Percentiles rank a stretch among this genome's conserved stretches.
Evolutionary conservation across 1,284 basidiomycete species (phyloP).

Genomic region (Mrakiaceae sp.): DNA sequence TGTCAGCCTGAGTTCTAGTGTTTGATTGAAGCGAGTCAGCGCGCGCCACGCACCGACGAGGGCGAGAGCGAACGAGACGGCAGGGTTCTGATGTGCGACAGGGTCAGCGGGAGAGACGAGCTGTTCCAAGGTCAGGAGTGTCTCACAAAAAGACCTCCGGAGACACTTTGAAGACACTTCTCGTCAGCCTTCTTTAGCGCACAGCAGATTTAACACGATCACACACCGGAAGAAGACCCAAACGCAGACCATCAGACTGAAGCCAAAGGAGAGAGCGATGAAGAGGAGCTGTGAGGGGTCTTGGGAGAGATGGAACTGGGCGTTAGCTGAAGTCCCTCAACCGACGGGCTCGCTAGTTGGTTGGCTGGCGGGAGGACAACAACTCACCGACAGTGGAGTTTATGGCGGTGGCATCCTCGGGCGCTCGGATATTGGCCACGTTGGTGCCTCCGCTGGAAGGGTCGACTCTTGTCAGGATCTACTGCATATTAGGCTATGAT

Average conservation of each 20-base stretch:
- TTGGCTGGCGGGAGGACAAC: too few relatives aligned
- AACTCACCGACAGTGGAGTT: too few relatives aligned
- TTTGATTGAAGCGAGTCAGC: slow-evolving; percentile 31
- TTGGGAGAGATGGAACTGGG: too few relatives aligned
- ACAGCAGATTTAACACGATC: neutral
- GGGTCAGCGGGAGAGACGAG: slow-evolving; percentile 15
- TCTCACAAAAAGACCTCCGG: slow-evolving; percentile 29
- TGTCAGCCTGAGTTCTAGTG: slow-evolving; percentile 2
- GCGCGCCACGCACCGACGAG: slow-evolving; percentile 31
- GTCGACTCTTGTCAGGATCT: too few relatives aligned
- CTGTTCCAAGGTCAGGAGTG: neutral
- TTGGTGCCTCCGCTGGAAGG: too few relatives aligned
- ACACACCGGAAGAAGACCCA: slow-evolving; percentile 37
- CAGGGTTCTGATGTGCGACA: slow-evolving; percentile 31
- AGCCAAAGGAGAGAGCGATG: slow-evolving; percentile 39
- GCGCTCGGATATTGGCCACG: too few relatives aligned
- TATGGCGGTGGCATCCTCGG: too few relatives aligned
- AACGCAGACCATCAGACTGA: slow-evolving; percentile 35
- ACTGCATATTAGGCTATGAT: too few relatives aligned
- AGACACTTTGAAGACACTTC: neutral
- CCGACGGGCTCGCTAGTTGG: too few relatives aligned
- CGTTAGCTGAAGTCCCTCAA: too few relatives aligned
- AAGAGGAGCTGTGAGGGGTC: slow-evolving; percentile 31
- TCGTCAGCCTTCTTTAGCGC: too few relatives aligned
- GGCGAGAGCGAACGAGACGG: slow-evolving; percentile 37